Conservation (phyloP, 2,329 filamentous ascomycete genomes). For the Fusarium sp. region DNA sequence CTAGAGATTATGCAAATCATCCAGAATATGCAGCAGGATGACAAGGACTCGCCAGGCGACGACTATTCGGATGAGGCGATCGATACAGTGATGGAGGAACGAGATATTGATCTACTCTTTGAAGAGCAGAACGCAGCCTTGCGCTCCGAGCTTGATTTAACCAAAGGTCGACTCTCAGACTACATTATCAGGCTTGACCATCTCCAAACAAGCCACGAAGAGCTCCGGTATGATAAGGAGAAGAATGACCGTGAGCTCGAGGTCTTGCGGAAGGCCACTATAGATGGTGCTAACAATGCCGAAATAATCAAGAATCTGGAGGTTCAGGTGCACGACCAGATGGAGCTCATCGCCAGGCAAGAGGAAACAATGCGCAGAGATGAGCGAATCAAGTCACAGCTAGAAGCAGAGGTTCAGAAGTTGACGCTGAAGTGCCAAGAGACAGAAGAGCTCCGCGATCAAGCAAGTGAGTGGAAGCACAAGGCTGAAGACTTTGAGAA, state of each 20-base stretch:
- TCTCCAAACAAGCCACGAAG: slow-evolving; percentile 73
- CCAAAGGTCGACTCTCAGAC: slow-evolving; percentile 70
- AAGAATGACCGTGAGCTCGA: slow-evolving; percentile 67
- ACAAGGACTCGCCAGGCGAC: slow-evolving; percentile 53
- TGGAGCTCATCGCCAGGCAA: slow-evolving; percentile 74
- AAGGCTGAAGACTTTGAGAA: slow-evolving; percentile 70
- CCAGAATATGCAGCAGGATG: slow-evolving; percentile 57
- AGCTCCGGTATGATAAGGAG: slow-evolving; percentile 72
- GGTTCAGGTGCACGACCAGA: slow-evolving; percentile 72
- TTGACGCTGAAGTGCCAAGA: slow-evolving; percentile 62
- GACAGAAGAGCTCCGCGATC: slow-evolving; percentile 67
- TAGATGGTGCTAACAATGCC: slow-evolving; percentile 65
- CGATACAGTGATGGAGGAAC: slow-evolving; percentile 57
- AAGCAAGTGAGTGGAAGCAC: slow-evolving; percentile 70
- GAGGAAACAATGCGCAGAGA: slow-evolving; percentile 67
- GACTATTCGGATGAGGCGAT: slow-evolving; percentile 57
- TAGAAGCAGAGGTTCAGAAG: slow-evolving; percentile 67
- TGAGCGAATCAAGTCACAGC: slow-evolving; percentile 60
- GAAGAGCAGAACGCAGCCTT: slow-evolving; percentile 68
- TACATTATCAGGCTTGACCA: slow-evolving; percentile 70
- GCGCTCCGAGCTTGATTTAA: slow-evolving; percentile 63
- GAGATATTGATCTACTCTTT: slow-evolving; percentile 67
- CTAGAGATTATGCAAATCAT: slow-evolving; percentile 61
- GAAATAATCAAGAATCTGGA: slow-evolving; percentile 67
- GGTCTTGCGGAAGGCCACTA: slow-evolving; percentile 62